Percentiles rank a stretch among this genome's conserved stretches.
phyloP scores from a whole-genome alignment of 139 green algal species.

The Microglena sp. region DNA sequence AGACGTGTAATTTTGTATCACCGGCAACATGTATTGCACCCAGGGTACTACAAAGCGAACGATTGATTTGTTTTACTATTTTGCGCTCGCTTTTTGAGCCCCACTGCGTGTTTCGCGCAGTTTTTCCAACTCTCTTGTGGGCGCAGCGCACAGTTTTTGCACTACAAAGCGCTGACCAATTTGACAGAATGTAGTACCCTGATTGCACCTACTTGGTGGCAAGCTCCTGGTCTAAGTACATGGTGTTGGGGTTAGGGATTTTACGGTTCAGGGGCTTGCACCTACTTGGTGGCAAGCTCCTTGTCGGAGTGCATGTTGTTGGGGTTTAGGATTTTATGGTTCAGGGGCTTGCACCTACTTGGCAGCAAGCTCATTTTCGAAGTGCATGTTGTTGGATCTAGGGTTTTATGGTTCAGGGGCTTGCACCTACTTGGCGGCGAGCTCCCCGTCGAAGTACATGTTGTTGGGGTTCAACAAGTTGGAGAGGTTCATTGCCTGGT shows the following conservation, averaged over 20 bases:
- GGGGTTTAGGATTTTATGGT: background rate
- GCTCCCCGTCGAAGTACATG: conserved; percentile 21
- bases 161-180: no score
- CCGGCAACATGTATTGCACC: no score
- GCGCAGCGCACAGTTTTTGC: no score
- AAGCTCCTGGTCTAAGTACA: conserved; percentile 37
- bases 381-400: conserved; percentile 30
- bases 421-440: conserved; percentile 11
- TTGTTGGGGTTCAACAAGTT: conserved; percentile 66
- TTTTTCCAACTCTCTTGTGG: no score
- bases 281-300: conserved; percentile 41
- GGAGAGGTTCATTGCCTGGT: conserved; percentile 55
- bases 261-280: background rate
- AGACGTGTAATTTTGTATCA: no score
- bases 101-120: no score
- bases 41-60: no score
- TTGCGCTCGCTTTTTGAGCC: no score
- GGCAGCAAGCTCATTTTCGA: conserved; percentile 16
- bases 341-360: background rate
- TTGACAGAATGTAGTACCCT: no score
- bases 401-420: no score
- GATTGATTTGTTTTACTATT: no score
- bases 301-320: conserved; percentile 19
- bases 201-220: conserved; percentile 36
- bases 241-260: background rate